Conservation (phyloP, 2,329 filamentous ascomycete genomes). For the Colletotrichum sp. region DNA sequence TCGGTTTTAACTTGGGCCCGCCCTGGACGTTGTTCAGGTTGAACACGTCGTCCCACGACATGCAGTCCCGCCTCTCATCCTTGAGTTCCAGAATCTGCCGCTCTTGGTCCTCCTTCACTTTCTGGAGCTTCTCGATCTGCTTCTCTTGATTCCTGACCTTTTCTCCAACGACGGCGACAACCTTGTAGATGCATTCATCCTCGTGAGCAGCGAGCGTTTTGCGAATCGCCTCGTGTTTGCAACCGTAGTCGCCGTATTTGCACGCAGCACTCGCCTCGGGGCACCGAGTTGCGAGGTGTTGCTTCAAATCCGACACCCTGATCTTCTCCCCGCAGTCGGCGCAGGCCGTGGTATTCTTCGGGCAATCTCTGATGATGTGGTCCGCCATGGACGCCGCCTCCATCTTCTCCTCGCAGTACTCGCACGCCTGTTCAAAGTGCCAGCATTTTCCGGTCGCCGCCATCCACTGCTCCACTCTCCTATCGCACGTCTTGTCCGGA, state of each 20-base stretch:
- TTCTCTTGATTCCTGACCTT: constrained; percentile 53
- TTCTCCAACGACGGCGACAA: constrained; percentile 54
- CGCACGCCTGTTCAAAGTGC: constrained; percentile 56
- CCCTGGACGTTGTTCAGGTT: constrained; percentile 10
- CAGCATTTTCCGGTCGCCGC: constrained; percentile 45
- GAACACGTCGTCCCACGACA: constrained; percentile 21
- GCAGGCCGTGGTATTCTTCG: constrained; percentile 53
- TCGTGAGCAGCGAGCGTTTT: constrained; percentile 50
- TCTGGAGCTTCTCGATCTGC: constrained; percentile 49
- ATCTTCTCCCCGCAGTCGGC: constrained; percentile 52
- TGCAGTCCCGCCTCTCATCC: constrained; percentile 18
- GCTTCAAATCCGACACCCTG: constrained; percentile 47
- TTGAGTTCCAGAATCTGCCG: constrained; percentile 40
- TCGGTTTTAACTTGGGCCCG: constrained; percentile 18
- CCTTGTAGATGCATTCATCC: constrained; percentile 55
- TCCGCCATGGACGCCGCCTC: constrained; percentile 52
- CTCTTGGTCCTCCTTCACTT: constrained; percentile 35
- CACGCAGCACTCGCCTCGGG: constrained; percentile 44
- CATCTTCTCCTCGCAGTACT: constrained; percentile 57
- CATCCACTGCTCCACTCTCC: constrained; percentile 56
- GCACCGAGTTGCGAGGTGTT: constrained; percentile 53
- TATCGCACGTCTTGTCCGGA: constrained; percentile 55
- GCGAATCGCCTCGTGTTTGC: constrained; percentile 43
- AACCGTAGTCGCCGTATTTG: constrained; percentile 55
- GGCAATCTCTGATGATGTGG: constrained; percentile 49